Conservation (phyloP, 306 rosid genomes). For the Cicer arietinum region DNA sequence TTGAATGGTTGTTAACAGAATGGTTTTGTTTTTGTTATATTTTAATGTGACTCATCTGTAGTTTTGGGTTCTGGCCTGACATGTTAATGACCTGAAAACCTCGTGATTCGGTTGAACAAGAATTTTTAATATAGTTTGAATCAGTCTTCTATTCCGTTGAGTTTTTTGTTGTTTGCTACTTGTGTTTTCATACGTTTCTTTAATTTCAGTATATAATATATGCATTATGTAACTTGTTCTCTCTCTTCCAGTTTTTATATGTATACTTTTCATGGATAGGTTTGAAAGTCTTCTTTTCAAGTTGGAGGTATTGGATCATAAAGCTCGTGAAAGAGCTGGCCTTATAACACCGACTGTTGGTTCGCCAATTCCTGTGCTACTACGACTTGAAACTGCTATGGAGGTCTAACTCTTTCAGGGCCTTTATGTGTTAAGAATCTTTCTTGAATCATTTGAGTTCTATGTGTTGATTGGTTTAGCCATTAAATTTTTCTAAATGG, state of each 20-base stretch:
- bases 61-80: constrained; percentile 21
- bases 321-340: constrained; percentile 97
- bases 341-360: constrained; percentile 89
- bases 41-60: constrained; percentile 21
- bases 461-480: constrained; percentile 9
- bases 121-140: constrained; percentile 12
- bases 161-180: constrained; percentile 22
- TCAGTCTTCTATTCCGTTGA: constrained; percentile 5
- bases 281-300: constrained; percentile 83
- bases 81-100: constrained; percentile 37
- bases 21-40: constrained; percentile 31
- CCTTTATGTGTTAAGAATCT: constrained; percentile 12
- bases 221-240: constrained; percentile 24
- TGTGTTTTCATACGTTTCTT: constrained; percentile 21
- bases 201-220: constrained; percentile 2
- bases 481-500: constrained; percentile 33
- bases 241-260: constrained; percentile 42
- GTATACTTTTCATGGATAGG: constrained; percentile 55
- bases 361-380: constrained; percentile 77
- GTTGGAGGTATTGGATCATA: constrained; percentile 97
- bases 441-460: constrained; percentile 22
- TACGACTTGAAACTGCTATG: constrained; percentile 76
- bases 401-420: constrained; percentile 64
- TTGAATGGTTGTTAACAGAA: constrained; percentile 19
- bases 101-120: constrained; percentile 1